Percentiles rank a stretch among this genome's conserved stretches.
Evolutionary conservation across 352 stramenopile species (phyloP).

Genomic region (Phytophthora melonis): DNA sequence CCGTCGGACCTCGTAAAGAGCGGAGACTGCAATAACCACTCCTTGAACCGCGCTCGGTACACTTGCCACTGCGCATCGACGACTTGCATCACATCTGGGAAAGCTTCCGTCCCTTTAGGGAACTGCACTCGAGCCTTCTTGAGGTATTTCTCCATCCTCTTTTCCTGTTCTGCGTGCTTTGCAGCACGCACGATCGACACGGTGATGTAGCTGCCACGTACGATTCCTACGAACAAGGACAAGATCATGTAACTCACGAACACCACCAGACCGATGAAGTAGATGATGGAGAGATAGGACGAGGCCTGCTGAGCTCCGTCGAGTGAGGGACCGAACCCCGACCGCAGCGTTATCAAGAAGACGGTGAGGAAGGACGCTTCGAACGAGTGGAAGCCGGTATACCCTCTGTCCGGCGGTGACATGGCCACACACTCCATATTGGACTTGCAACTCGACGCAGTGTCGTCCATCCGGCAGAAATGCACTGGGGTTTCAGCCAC

Average conservation of each 20-base stretch:
- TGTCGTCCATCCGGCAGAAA: constrained; percentile 56
- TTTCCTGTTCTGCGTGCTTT: constrained; percentile 40
- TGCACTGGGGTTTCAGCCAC: constrained; percentile 56
- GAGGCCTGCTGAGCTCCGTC: constrained; percentile 77
- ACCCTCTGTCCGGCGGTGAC: constrained; percentile 71
- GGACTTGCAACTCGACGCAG: constrained; percentile 36
- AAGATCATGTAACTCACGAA: constrained; percentile 91
- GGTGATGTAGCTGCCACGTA: constrained; percentile 81
- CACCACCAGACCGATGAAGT: constrained; percentile 83
- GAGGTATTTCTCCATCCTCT: not conserved
- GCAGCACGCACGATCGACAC: constrained; percentile 61
- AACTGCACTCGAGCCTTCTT: constrained; percentile 43
- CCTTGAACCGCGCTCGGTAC: constrained; percentile 22
- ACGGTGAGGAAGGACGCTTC: constrained; percentile 83
- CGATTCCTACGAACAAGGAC: constrained; percentile 83
- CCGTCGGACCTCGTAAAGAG: constrained; percentile 67
- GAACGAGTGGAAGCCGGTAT: constrained; percentile 88
- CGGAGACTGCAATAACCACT: constrained; percentile 51
- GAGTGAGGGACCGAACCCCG: constrained; percentile 79
- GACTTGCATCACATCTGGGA: constrained; percentile 69
- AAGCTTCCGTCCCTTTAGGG: constrained; percentile 60
- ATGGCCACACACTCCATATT: constrained; percentile 66
- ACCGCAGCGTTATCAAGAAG: constrained; percentile 81
- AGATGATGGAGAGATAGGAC: constrained; percentile 81
- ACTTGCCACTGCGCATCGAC: constrained; percentile 48